These are phyloP conservation scores for Tarenaya hassleriana DNA, from an alignment of 345 rosid species.

Conservation along the genomic window DNA sequence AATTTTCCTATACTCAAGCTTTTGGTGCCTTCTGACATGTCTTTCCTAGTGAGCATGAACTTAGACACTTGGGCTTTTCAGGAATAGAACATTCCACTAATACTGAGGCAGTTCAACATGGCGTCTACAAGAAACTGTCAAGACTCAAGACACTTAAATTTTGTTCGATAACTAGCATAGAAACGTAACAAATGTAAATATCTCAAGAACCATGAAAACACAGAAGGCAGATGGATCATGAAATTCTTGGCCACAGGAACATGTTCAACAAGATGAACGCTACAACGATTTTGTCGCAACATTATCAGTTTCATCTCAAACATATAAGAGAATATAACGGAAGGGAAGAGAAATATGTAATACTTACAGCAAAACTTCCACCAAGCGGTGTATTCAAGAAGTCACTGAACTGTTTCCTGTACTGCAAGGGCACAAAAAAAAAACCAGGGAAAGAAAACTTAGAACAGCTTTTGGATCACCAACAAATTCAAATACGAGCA, in stretches of 20 bases:
- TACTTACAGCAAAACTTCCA: slow-evolving; percentile 68
- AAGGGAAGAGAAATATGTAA: not conserved
- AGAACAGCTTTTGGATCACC: slow-evolving; percentile 5
- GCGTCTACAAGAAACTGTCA: too few species aligned
- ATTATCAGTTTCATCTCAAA: not conserved
- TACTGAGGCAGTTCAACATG: too few species aligned
- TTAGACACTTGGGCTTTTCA: too few species aligned
- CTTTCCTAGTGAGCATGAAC: too few species aligned
- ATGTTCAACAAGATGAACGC: not conserved
- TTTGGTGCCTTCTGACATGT: too few species aligned
- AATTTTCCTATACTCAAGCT: too few species aligned
- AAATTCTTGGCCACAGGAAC: not conserved
- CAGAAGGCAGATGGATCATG: too few species aligned
- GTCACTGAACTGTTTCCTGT: slow-evolving; percentile 70
- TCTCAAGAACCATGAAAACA: too few species aligned
- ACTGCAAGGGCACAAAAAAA: slow-evolving; percentile 54
- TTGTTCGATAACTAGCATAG: too few species aligned
- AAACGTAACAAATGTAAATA: too few species aligned
- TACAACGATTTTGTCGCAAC: not conserved
- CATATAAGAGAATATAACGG: slow-evolving; percentile 1
- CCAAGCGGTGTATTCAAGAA: slow-evolving; percentile 71
- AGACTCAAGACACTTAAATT: too few species aligned
- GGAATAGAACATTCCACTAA: too few species aligned
- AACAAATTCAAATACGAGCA: not conserved
- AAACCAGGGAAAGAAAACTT: slow-evolving; percentile 13